Evolutionary conservation across 768 basidiomycete genomes (phyloP).

Genomic region (Trichaptum fuscoviolaceum): DNA sequence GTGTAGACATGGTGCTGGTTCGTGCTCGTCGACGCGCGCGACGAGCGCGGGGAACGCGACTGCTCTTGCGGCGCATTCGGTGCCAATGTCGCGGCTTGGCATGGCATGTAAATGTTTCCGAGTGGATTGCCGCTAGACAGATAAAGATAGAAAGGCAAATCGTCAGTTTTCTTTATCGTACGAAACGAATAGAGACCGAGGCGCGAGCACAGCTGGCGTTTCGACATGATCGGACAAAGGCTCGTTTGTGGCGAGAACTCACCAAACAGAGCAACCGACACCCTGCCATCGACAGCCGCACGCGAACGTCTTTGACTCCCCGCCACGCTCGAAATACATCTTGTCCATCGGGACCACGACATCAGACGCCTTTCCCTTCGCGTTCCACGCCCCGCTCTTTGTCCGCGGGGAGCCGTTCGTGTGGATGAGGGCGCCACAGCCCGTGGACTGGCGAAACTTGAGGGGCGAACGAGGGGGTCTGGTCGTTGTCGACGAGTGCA

Average conservation of each 20-base stretch:
- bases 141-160: conserved; percentile 12
- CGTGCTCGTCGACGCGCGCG: conserved; percentile 14
- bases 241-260: conserved; percentile 14
- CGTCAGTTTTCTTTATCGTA: not conserved
- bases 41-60: conserved; percentile 33
- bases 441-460: conserved; percentile 35
- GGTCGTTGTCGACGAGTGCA: conserved; percentile 23
- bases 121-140: conserved; percentile 53
- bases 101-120: conserved; percentile 57
- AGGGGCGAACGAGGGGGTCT: conserved; percentile 14
- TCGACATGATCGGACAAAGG: not conserved
- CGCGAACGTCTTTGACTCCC: conserved; percentile 46
- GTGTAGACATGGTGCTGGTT: conserved; percentile 35
- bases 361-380: conserved; percentile 46
- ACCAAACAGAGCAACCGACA: conserved; percentile 60
- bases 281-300: conserved; percentile 69
- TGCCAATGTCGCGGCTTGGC: conserved; percentile 46
- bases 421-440: conserved; percentile 62
- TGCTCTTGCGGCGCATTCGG: conserved; percentile 34
- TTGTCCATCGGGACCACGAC: conserved; percentile 52
- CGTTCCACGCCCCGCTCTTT: conserved; percentile 52
- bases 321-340: conserved; percentile 51
- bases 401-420: conserved; percentile 47
- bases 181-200: not conserved
- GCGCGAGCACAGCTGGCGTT: not conserved